Base-by-base conservation (phyloP, 2,329 filamentous ascomycete genomes). In the Colletotrichum sublineola region DNA sequence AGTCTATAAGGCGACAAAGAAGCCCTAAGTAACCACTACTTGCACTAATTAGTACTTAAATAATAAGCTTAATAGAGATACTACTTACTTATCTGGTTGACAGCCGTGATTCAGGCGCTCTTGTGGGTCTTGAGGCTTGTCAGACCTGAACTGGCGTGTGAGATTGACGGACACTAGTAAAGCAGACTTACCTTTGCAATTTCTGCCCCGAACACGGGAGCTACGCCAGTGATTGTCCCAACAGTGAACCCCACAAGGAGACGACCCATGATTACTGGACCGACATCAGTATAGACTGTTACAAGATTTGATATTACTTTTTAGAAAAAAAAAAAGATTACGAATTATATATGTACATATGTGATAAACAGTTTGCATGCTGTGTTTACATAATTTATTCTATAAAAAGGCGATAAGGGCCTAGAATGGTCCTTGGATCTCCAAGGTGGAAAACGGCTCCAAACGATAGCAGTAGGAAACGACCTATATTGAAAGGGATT, bases 1-100 rank as follows among this genome's bases (percentile, higher is more conserved):
- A 0, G 81, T 82, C 81, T 81, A 83, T 0, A 83, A 76, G 1
- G 81, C 81, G 2, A 83, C 77, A 42, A 83, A 83, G 74, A 83
- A 83, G 0, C 81, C 82, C 82, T 82, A 84, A 0, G 82, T 80
- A 9, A 82, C 81, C 82, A 83, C 81, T 82, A 24, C 62, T 2
- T 60, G 15, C 11, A 38, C 8, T 0, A 20, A 20, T 38, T 1
- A 33, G 20, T 14, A 29, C 18, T 40, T 7, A 5, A 5, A 1
- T 0, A 7, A 1, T n/a, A n/a, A n/a, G 48, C n/a, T 12, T 7
- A 1, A 2, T 2, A 15, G 8, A 15, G 24, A 29, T 3, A 3
- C 11, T 0, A 73, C 80, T 69, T 71, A 82, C 81, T 84, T 82
- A 84, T 83, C 42, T 83, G 82, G 63, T 82, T 84, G 1, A 82